These are phyloP conservation scores for Schizophyllum commune DNA, from an alignment of 1,284 basidiomycete species.

Conservation along the genomic window DNA sequence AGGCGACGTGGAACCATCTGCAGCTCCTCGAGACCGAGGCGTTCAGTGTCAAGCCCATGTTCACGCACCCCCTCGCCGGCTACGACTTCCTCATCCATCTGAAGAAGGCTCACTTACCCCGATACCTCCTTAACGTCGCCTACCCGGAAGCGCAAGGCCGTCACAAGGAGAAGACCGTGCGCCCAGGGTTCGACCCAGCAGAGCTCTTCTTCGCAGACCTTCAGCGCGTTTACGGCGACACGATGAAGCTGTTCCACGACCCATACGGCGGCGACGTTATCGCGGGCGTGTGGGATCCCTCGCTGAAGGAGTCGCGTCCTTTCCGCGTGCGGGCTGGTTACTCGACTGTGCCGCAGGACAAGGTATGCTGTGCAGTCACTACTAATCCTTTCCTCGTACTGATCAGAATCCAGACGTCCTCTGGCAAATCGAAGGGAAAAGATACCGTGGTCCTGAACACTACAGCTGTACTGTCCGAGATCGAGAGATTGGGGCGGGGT, in stretches of 20 bases:
- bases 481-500: slow-evolving; percentile 71
- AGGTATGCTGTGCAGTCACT: not conserved
- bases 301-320: slow-evolving; percentile 42
- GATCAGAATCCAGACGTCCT: not conserved
- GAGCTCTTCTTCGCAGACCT: slow-evolving; percentile 63
- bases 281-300: slow-evolving; percentile 85
- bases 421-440: not conserved
- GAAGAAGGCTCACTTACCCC: slow-evolving; percentile 54
- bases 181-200: slow-evolving; percentile 81
- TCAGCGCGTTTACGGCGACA: slow-evolving; percentile 73
- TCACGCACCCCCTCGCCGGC: slow-evolving; percentile 75
- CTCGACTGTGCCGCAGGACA: slow-evolving; percentile 50
- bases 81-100: slow-evolving; percentile 86
- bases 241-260: slow-evolving; percentile 84
- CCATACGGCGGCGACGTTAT: slow-evolving; percentile 72
- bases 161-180: slow-evolving; percentile 12
- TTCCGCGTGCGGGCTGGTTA: slow-evolving; percentile 85
- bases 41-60: slow-evolving; percentile 60
- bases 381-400: not conserved
- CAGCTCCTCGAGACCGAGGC: slow-evolving; percentile 36
- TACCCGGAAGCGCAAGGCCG: slow-evolving; percentile 19
- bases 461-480: slow-evolving; percentile 14
- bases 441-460: not conserved
- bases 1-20: slow-evolving; percentile 54
- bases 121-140: slow-evolving; percentile 65